Conservation (phyloP, 2,329 filamentous ascomycete species). For the Mariannaea elegans region DNA sequence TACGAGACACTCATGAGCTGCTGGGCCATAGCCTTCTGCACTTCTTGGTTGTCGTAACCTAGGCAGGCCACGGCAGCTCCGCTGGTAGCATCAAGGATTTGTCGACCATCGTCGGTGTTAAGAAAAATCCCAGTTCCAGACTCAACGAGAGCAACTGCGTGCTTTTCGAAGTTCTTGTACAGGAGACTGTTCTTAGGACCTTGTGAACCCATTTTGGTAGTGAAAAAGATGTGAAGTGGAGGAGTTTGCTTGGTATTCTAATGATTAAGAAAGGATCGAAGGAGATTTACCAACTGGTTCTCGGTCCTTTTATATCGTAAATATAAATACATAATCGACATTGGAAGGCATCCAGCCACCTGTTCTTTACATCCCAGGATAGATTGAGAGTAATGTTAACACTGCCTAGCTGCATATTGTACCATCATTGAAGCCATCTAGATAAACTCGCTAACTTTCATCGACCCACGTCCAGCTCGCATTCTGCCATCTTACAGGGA, state of each 20-base stretch:
- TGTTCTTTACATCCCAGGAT: background rate
- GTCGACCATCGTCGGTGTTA: slow-evolving; percentile 31
- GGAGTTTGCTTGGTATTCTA: background rate
- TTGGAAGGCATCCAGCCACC: background rate
- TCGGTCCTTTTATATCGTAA: background rate
- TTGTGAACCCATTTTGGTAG: slow-evolving; percentile 22
- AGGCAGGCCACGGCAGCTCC: slow-evolving; percentile 36
- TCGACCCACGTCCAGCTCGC: background rate
- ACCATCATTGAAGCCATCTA: background rate
- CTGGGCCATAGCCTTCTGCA: slow-evolving; percentile 32
- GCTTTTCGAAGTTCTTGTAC: slow-evolving; percentile 37
- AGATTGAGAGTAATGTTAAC: background rate
- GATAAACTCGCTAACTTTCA: background rate
- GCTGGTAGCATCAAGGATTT: slow-evolving; percentile 36
- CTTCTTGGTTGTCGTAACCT: slow-evolving; percentile 33
- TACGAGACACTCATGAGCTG: slow-evolving; percentile 32
- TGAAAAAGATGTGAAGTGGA: background rate
- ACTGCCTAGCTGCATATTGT: background rate
- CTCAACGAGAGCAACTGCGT: slow-evolving; percentile 32
- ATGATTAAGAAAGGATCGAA: background rate
- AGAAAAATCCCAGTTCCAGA: slow-evolving; percentile 29
- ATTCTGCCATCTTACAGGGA: background rate
- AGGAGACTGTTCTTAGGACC: slow-evolving; percentile 32
- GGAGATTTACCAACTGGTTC: background rate
- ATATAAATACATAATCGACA: no score